These are phyloP conservation scores for Pseudognaphalium luteoalbum DNA, from an alignment of 129 eudicot genomes.

Conservation along the genomic window DNA sequence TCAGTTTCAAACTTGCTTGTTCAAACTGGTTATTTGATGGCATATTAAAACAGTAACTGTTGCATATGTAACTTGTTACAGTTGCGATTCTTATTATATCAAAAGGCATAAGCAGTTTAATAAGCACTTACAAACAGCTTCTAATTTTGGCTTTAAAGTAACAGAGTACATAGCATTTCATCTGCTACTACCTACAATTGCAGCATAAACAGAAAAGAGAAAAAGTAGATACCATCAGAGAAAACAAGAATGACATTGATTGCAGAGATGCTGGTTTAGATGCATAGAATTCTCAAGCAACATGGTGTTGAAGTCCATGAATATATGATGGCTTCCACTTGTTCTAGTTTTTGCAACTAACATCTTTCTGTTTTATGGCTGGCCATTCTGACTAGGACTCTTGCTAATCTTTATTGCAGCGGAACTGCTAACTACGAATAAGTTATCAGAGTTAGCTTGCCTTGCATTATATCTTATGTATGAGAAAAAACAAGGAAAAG, in stretches of 20 bases:
- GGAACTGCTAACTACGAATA: slow-evolving; percentile 87
- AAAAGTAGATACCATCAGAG: background rate
- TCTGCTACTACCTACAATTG: background rate
- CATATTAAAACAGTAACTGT: background rate
- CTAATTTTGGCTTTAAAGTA: background rate
- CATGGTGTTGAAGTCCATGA: background rate
- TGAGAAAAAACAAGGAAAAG: slow-evolving; percentile 94
- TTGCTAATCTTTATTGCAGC: slow-evolving; percentile 50
- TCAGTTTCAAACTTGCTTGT: background rate
- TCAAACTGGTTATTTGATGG: background rate
- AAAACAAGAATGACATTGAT: background rate
- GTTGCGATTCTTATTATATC: background rate
- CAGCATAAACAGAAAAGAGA: background rate
- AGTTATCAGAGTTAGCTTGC: slow-evolving; percentile 89
- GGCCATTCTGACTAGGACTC: slow-evolving; percentile 13
- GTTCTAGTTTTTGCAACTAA: background rate
- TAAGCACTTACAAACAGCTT: background rate
- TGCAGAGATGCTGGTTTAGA: background rate
- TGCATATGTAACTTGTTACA: background rate
- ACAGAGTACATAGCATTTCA: background rate
- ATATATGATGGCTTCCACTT: background rate
- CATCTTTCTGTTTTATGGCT: background rate
- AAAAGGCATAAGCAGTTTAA: background rate
- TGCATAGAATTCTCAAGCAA: slow-evolving; percentile 2
- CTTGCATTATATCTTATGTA: slow-evolving; percentile 92